Conservation (phyloP, 1,139 yeast species). For the Pichia sp. region DNA sequence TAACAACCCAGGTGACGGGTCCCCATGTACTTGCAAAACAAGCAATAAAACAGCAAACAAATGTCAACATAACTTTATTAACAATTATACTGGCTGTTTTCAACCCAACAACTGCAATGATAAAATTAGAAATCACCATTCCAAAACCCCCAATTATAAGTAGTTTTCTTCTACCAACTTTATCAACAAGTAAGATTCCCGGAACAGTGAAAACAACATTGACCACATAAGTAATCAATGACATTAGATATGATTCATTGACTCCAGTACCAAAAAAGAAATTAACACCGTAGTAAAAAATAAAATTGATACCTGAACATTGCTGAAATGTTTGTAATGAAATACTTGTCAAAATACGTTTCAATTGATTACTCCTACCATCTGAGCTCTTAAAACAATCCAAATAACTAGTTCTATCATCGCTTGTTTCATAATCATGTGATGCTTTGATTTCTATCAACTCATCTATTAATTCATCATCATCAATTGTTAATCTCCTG, state of each 20-base stretch:
- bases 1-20: slow-evolving; percentile 70
- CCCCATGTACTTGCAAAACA: slow-evolving; percentile 80
- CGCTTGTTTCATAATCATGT: slow-evolving; percentile 65
- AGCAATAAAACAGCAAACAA: slow-evolving; percentile 64
- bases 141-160: slow-evolving; percentile 57
- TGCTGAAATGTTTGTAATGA: slow-evolving; percentile 67
- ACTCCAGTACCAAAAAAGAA: slow-evolving; percentile 62
- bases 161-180: slow-evolving; percentile 58
- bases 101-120: slow-evolving; percentile 63
- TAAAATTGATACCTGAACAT: slow-evolving; percentile 71
- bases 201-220: slow-evolving; percentile 66
- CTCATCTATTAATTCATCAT: slow-evolving; percentile 64
- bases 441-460: slow-evolving; percentile 72
- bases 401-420: slow-evolving; percentile 45
- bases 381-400: slow-evolving; percentile 66
- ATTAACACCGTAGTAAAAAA: slow-evolving; percentile 72
- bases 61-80: slow-evolving; percentile 56
- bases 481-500: slow-evolving; percentile 38
- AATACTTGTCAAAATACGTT: slow-evolving; percentile 63
- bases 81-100: slow-evolving; percentile 41
- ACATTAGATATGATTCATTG: slow-evolving; percentile 53
- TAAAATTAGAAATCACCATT: slow-evolving; percentile 55
- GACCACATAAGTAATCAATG: slow-evolving; percentile 65
- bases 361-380: slow-evolving; percentile 56
- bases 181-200: slow-evolving; percentile 62